Evolutionary conservation across 108 stramenopile genomes (phyloP), one percentile per base, ranked within the genome.

Genomic region (Cylindrotheca closterium): DNA sequence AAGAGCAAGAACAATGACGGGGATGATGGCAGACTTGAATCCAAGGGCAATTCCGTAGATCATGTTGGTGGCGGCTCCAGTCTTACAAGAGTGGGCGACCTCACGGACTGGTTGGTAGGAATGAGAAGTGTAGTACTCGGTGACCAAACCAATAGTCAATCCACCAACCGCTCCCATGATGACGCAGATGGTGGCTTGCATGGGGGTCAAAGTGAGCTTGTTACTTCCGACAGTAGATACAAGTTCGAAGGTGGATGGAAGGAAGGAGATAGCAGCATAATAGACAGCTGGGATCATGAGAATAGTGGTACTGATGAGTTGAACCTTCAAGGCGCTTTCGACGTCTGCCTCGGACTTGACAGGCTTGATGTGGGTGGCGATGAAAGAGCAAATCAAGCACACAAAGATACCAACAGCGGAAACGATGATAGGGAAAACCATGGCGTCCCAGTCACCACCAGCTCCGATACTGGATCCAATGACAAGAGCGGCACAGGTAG

Each of bases 41-140:
- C 98, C 98, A 30, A 99, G 87, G 49, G 83, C 96, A 60, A 99
- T 92, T 47, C 98, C 98, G 70, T 96, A 96, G 67, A 99, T 99
- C 95, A 99, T 95, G 80, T 97, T 97, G 64, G 97, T 97, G 27
- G 98, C 98, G 33, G 96, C 90, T 31, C 98, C 98, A 32, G 96
- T 96, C 88, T 96, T 97, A 83, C 96, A 96, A 51, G 85, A 70
- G 63, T 96, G 63, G 54, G 96, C 95, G 55, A 98, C 83, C 77
- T 96, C 96, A 30, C 92, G 88, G 18, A 97, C 96, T 1, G 98
- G 98, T 37, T 66, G 58, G 79, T 96, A 97, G 30, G 93, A 92
- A 72, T 97, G 91, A 8, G 95, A 96, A 22, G 98, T 99, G 92
- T 93, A 98, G 87, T 97, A 99, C 88, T 99, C 98, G 21, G 98